A percentile compares a stretch with the other conserved stretches of the same genome.
These are phyloP conservation scores for Entomortierella chlamydospora DNA, from an alignment of 192 early-diverging fungal species.

Conservation along the genomic window DNA sequence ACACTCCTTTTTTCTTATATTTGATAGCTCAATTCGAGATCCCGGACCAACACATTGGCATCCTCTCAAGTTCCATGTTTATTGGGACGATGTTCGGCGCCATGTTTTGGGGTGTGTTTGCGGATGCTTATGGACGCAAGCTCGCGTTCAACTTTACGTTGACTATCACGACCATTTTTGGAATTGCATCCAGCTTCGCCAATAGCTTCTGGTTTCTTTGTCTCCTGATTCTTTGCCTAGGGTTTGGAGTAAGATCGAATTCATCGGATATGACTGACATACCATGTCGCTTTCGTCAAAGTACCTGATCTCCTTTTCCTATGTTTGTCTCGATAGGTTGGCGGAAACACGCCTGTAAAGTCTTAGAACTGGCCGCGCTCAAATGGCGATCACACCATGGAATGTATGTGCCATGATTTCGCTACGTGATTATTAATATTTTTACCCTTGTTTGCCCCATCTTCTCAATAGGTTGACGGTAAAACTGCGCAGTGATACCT, in stretches of 20 bases:
- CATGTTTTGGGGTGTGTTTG: constrained; percentile 82
- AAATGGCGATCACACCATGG: neutral
- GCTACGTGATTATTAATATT: neutral
- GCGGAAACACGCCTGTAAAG: constrained; percentile 62
- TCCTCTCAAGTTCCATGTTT: constrained; percentile 76
- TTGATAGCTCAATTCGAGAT: constrained; percentile 73
- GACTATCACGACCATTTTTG: constrained; percentile 77
- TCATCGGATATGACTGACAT: too few relatives aligned
- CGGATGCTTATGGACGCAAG: constrained; percentile 80
- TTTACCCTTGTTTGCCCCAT: too few relatives aligned
- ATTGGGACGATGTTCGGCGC: constrained; percentile 87
- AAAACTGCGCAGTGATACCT: neutral
- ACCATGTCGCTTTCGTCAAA: too few relatives aligned
- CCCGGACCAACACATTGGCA: constrained; percentile 72
- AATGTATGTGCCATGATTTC: neutral
- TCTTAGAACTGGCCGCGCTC: neutral
- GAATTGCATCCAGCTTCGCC: constrained; percentile 73
- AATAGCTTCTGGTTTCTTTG: constrained; percentile 73
- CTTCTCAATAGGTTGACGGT: constrained; percentile 33
- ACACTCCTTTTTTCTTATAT: neutral
- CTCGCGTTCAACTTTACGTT: constrained; percentile 83
- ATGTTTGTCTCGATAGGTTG: constrained; percentile 50
- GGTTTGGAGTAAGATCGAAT: constrained; percentile 75
- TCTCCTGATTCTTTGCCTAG: constrained; percentile 72
- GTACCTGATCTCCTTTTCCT: too few relatives aligned